These are phyloP conservation scores for Amanita subjunquillea DNA, from an alignment of 768 basidiomycete species.

Conservation along the genomic window DNA sequence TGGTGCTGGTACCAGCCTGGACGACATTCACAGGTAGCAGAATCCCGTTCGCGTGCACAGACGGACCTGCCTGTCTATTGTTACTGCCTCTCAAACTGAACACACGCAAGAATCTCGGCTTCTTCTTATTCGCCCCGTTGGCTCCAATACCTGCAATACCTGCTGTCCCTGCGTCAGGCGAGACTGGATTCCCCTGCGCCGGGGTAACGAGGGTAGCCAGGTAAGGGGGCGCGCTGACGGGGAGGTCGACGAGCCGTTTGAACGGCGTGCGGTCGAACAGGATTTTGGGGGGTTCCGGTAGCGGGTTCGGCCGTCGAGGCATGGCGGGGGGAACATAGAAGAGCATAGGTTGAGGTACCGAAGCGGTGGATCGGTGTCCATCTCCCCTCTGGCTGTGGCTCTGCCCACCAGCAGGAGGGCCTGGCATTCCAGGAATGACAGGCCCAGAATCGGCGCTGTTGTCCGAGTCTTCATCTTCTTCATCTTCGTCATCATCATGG, in stretches of 20 bases:
- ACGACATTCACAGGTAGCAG: background rate
- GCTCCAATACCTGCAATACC: conserved; percentile 8
- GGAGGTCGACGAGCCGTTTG: conserved; percentile 41
- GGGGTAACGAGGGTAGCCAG: conserved; percentile 20
- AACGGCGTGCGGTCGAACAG: conserved; percentile 51
- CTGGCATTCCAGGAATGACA: conserved; percentile 1
- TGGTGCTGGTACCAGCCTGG: too few species aligned
- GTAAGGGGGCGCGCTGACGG: conserved; percentile 7
- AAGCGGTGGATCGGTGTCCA: conserved; percentile 11
- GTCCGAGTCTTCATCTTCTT: conserved; percentile 8
- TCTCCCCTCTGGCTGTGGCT: background rate
- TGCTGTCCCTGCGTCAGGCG: background rate
- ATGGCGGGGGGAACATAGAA: conserved; percentile 15
- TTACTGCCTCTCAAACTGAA: conserved; percentile 22
- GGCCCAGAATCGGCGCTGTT: conserved; percentile 12
- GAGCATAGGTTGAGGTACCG: conserved; percentile 21
- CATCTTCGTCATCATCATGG: background rate
- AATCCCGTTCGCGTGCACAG: conserved; percentile 7
- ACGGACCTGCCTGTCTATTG: background rate
- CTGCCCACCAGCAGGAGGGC: conserved; percentile 8
- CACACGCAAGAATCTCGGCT: conserved; percentile 34
- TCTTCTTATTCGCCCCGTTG: conserved; percentile 16
- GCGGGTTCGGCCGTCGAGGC: conserved; percentile 35
- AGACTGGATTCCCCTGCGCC: background rate
- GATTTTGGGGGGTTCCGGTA: conserved; percentile 53